phyloP scores from a whole-genome alignment of 352 stramenopile genomes.

The Pythium oligandrum region DNA sequence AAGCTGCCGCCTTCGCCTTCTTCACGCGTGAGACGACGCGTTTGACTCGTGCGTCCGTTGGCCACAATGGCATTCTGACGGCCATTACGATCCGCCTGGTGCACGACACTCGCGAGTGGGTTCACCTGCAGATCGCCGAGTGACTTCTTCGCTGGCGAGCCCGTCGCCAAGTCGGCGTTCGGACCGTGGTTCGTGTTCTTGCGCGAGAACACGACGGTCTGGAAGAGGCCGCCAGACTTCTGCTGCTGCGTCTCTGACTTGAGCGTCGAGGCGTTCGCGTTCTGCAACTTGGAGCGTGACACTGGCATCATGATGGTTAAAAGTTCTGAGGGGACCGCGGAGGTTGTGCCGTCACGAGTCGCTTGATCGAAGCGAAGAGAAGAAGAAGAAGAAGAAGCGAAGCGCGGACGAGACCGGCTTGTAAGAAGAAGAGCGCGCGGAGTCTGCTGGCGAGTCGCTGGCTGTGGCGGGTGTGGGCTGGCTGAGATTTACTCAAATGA shows the following conservation, averaged over 20 bases:
- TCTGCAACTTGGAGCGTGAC: slow-evolving; percentile 25
- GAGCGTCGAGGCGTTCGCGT: too few species aligned
- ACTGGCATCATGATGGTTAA: slow-evolving; percentile 15
- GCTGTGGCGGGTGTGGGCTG: slow-evolving; percentile 6
- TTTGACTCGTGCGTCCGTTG: slow-evolving; percentile 2
- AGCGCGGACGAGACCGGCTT: slow-evolving; percentile 3
- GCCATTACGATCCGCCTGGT: slow-evolving; percentile 59
- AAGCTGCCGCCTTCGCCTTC: slow-evolving; percentile 43
- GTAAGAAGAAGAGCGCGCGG: neutral
- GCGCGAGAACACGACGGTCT: slow-evolving; percentile 63
- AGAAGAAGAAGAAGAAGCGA: slow-evolving; percentile 8
- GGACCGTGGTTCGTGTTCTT: slow-evolving; percentile 49
- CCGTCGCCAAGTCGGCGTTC: slow-evolving; percentile 24
- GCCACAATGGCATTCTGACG: slow-evolving; percentile 41
- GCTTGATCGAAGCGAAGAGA: slow-evolving; percentile 4
- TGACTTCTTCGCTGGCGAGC: slow-evolving; percentile 30
- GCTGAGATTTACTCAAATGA: slow-evolving; percentile 18
- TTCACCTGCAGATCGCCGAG: slow-evolving; percentile 36
- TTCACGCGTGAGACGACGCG: slow-evolving; percentile 21
- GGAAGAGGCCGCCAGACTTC: slow-evolving; percentile 38
- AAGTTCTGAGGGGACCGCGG: neutral
- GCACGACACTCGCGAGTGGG: slow-evolving; percentile 54
- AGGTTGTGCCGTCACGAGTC: neutral
- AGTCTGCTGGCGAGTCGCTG: neutral
- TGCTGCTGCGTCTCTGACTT: slow-evolving; percentile 7